Evolutionary conservation across 768 basidiomycete species (phyloP), one percentile per base, ranked within the genome.

Genomic region (Tulasnella sp.): DNA sequence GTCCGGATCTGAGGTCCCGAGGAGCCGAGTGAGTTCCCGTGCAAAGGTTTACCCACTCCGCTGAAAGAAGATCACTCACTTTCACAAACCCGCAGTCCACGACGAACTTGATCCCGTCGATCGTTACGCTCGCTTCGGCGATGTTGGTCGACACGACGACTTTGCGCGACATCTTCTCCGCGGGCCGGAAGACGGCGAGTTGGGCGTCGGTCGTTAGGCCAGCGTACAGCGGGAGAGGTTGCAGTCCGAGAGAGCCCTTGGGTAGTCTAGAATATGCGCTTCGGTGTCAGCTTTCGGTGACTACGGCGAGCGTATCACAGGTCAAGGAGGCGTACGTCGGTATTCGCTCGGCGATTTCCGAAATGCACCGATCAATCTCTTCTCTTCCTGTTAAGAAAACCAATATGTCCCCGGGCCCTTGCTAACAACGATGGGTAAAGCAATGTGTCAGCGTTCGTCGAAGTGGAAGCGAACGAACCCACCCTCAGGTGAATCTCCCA

Each of bases 61-160:
- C n/a, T n/a, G n/a, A n/a, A n/a, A n/a, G n/a, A n/a, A n/a, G n/a
- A n/a, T n/a, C n/a, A n/a, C n/a, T n/a, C n/a, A n/a, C n/a, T n/a
- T 99, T 99, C 40, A 94, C 90, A 82, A 99, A 98, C 14, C 97
- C 97, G 1, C 97, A 96, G 78, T 99, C 97, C 74, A 99, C 90
- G 76, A 99, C 96, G 77, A 98, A 99, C 84, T 98, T 98, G 79
- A 99, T 97, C 36, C 95, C 97, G 39, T 95, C 94, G 77, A 98
- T 99, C 8, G 97, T 98, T 79, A 99, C 84, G 81, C 93, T 95
- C 12, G 97, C 98, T 83, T 99, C 97, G 2, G 97, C 97, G 70
- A 98, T 95, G 80, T 98, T 99, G 32, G 97, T 99, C n/a, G 97
- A 96, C 76, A 99, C 93, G 78, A 98, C 95, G 74, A 96, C 94